A percentile compares a stretch with the other conserved stretches of the same genome.
Conservation (phyloP, 2,329 filamentous ascomycete species). For the Coleophoma crateriformis region DNA sequence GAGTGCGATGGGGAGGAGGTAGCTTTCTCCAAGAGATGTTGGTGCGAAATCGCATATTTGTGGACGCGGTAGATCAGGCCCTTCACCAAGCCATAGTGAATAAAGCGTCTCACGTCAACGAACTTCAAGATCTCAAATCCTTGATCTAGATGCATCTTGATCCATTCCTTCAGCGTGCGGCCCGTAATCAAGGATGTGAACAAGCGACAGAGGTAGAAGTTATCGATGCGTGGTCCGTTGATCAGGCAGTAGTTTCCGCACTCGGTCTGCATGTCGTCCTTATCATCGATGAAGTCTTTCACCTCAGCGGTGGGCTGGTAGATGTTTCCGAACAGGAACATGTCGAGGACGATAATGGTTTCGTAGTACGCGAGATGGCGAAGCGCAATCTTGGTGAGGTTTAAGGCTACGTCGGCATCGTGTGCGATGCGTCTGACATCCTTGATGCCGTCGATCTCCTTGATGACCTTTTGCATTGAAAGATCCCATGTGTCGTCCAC, state of each 20-base stretch:
- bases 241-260: constrained; percentile 71
- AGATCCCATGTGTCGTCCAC: constrained; percentile 69
- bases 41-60: constrained; percentile 74
- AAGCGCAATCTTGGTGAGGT: constrained; percentile 79
- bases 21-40: constrained; percentile 47
- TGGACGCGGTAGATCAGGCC: constrained; percentile 89
- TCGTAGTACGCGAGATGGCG: constrained; percentile 91
- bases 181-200: constrained; percentile 83
- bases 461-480: constrained; percentile 72
- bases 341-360: constrained; percentile 82
- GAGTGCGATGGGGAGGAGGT: constrained; percentile 36
- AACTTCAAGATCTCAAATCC: constrained; percentile 62
- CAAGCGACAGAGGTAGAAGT: constrained; percentile 69
- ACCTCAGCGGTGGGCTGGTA: constrained; percentile 81
- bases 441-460: constrained; percentile 85
- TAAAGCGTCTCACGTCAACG: constrained; percentile 84
- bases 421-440: constrained; percentile 83
- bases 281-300: constrained; percentile 71
- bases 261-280: constrained; percentile 73
- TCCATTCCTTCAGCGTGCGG: constrained; percentile 82
- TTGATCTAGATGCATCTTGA: constrained; percentile 64
- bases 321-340: constrained; percentile 90
- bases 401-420: constrained; percentile 78
- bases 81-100: constrained; percentile 95
- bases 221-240: constrained; percentile 33